Conservation (phyloP, 495 filamentous ascomycete species). For the Annulohypoxylon moriforme region DNA sequence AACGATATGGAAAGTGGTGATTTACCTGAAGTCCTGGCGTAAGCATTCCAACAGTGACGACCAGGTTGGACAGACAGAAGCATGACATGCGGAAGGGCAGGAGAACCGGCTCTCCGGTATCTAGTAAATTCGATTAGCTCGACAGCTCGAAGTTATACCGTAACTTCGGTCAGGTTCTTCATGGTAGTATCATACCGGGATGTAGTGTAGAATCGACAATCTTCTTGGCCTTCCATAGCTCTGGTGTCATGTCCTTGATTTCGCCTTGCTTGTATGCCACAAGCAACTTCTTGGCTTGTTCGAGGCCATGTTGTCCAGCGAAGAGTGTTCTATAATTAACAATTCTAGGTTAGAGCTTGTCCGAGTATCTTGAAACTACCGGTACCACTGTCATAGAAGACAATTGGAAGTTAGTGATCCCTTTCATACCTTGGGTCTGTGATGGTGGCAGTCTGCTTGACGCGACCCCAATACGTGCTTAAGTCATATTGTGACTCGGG, state of each 20-base stretch:
- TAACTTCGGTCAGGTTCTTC: constrained; percentile 1
- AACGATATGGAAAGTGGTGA: constrained; percentile 14
- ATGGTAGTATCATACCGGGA: constrained; percentile 69
- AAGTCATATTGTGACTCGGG: constrained; percentile 93
- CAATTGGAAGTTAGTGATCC: constrained; percentile 18
- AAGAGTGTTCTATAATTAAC: constrained; percentile 74
- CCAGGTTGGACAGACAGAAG: constrained; percentile 91
- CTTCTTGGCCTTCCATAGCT: constrained; percentile 96
- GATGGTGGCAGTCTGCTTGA: constrained; percentile 87
- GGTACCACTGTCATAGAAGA: background rate
- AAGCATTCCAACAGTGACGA: constrained; percentile 98
- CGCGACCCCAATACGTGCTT: constrained; percentile 92
- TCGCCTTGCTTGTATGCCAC: constrained; percentile 84
- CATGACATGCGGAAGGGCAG: constrained; percentile 97
- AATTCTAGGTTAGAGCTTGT: constrained; percentile 15
- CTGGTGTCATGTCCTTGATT: constrained; percentile 81
- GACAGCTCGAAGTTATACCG: constrained; percentile 11
- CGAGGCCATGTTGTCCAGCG: constrained; percentile 77
- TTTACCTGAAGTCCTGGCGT: constrained; percentile 80
- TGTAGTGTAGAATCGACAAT: constrained; percentile 95
- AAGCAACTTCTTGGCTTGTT: constrained; percentile 82
- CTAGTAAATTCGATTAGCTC: constrained; percentile 57
- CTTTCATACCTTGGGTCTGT: constrained; percentile 90
- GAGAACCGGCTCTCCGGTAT: constrained; percentile 91
- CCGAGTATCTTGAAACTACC: constrained; percentile 2